Conservation (phyloP, 805 yeast genomes). For the Komagataella mondaviorum region DNA sequence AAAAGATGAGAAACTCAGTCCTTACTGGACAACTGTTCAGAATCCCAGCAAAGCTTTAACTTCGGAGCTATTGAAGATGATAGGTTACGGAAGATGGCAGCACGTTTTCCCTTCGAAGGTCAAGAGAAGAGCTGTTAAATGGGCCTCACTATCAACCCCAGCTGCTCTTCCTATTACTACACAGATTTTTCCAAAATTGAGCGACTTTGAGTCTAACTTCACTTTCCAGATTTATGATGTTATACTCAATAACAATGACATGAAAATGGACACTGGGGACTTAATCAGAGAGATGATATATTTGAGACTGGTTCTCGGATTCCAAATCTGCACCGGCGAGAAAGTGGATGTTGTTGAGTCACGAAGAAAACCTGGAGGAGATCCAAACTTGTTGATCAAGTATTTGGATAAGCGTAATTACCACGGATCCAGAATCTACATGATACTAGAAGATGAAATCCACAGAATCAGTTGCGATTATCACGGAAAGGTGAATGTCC, state of each 20-base stretch:
- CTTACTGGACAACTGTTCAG: slow-evolving; percentile 47
- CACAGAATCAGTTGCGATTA: slow-evolving; percentile 71
- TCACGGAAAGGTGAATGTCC: slow-evolving; percentile 65
- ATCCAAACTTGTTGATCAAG: slow-evolving; percentile 39
- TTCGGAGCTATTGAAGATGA: slow-evolving; percentile 36
- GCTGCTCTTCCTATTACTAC: slow-evolving; percentile 84
- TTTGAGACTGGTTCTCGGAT: slow-evolving; percentile 71
- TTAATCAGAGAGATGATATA: slow-evolving; percentile 81
- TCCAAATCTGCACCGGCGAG: slow-evolving; percentile 76
- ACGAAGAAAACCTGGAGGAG: slow-evolving; percentile 40
- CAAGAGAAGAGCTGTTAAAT: slow-evolving; percentile 58
- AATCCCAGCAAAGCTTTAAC: slow-evolving; percentile 69
- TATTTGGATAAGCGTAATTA: slow-evolving; percentile 34
- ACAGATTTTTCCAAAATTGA: slow-evolving; percentile 57
- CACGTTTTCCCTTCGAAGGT: slow-evolving; percentile 73
- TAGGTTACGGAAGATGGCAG: slow-evolving; percentile 79
- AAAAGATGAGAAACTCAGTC: slow-evolving; percentile 17
- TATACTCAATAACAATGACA: slow-evolving; percentile 44
- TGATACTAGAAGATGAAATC: slow-evolving; percentile 71
- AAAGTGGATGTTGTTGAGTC: slow-evolving; percentile 54
- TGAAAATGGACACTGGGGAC: slow-evolving; percentile 39
- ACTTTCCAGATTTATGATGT: slow-evolving; percentile 79
- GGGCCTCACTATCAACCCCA: slow-evolving; percentile 90
- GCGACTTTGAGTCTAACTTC: slow-evolving; percentile 59
- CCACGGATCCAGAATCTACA: slow-evolving; percentile 51